Evolutionary conservation across 495 filamentous ascomycete species (phyloP), one percentile per base, ranked within the genome.

Genomic region (Filosporella fistucella): DNA sequence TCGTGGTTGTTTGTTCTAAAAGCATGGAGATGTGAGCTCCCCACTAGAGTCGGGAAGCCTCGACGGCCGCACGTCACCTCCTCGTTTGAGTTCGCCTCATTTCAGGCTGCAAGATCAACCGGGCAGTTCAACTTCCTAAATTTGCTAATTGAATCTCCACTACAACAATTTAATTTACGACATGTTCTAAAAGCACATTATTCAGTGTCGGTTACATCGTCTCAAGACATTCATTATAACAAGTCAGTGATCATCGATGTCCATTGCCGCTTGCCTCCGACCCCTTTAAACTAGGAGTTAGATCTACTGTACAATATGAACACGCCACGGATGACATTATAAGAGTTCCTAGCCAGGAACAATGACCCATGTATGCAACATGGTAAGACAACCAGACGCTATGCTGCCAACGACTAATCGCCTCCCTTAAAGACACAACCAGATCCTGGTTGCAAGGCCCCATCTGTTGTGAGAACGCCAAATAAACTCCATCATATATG

Each of bases 401-500:
- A 59, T 59, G 56, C 56, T 56, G 47, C 37, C 56, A 50, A 51
- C 23, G 44, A 50, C 40, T 49, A 35, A 14, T 21, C 23, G 37
- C 52, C 41, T 44, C 41, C 54, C 30, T 29, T 20, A 26, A 29
- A 24, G 16, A 47, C 11, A 42, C 28, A 46, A 42, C 45, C 43
- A 42, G 49, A 28, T 25, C 47, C 49, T 14, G 23, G 25, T 47
- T 43, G 18, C 48, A 45, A n/a, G n/a, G n/a, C n/a, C 49, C 54
- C 38, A 44, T 51, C 48, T 48, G 13, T 40, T 49, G 28, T 32
- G 37, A 44, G 48, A 50, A 47, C 43, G 36, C 52, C 56, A 3
- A n/a, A n/a, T 10, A 39, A 55, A 59, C 56, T 59, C 56, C 56
- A 47, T 51, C 52, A 29, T 56, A 49, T 56, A 59, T 59, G 56